These are phyloP conservation scores for Saccharomycopsis guyanensis DNA, from an alignment of 805 yeast species.

Conservation along the genomic window DNA sequence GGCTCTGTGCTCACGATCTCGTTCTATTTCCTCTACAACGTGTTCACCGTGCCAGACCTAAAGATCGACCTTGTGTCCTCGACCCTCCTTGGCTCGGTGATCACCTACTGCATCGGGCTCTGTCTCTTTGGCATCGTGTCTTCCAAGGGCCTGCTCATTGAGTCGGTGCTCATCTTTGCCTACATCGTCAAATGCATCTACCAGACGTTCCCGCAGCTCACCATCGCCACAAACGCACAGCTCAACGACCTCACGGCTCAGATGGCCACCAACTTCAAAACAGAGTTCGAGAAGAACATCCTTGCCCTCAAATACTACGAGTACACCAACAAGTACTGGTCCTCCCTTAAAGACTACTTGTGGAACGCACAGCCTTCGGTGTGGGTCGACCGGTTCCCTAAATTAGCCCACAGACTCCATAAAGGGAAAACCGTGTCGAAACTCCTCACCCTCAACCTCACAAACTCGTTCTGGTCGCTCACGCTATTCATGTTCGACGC, in stretches of 20 bases:
- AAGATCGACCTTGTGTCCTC: constrained; percentile 67
- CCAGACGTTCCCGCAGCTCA: constrained; percentile 84
- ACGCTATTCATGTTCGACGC: constrained; percentile 41
- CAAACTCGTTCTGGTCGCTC: constrained; percentile 28
- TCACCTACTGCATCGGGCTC: constrained; percentile 66
- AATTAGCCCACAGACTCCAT: background rate
- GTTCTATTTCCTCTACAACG: constrained; percentile 70
- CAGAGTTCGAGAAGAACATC: constrained; percentile 28
- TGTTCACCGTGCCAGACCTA: constrained; percentile 66
- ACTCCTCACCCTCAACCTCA: constrained; percentile 19
- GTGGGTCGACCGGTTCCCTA: background rate
- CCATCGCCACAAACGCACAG: constrained; percentile 43
- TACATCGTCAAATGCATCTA: constrained; percentile 90
- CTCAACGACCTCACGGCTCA: constrained; percentile 33
- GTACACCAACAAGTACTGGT: constrained; percentile 17
- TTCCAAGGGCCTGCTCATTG: constrained; percentile 83
- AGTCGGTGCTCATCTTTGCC: constrained; percentile 76
- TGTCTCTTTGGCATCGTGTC: constrained; percentile 81
- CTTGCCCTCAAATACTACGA: constrained; percentile 21
- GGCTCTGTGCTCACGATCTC: constrained; percentile 73
- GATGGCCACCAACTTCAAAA: constrained; percentile 28
- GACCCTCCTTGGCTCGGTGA: constrained; percentile 75
- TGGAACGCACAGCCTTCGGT: background rate
- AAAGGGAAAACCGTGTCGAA: background rate
- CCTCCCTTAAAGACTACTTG: constrained; percentile 22